Evolutionary conservation across 2,329 filamentous ascomycete species (phyloP).

Genomic region (Alternaria infectoria): DNA sequence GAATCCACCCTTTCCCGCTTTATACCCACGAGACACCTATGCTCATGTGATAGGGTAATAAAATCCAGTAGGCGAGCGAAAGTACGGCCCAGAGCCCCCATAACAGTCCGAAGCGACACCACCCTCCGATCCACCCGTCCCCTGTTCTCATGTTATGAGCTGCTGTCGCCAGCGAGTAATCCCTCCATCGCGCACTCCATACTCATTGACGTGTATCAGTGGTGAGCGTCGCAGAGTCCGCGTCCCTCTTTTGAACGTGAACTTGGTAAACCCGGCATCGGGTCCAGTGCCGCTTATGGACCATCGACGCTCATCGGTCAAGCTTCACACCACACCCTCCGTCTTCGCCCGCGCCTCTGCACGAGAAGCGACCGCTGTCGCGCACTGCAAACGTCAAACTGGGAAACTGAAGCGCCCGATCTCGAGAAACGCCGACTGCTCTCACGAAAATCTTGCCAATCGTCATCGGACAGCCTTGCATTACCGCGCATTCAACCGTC

Average conservation of each 20-base stretch:
- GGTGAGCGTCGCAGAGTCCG: background rate
- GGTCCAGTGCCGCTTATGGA: background rate
- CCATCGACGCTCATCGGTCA: background rate
- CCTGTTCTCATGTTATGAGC: background rate
- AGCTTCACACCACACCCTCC: background rate
- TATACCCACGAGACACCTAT: background rate
- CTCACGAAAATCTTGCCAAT: too few species aligned
- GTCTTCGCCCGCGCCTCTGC: background rate
- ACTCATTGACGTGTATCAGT: background rate
- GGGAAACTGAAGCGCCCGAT: background rate
- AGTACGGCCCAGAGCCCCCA: background rate
- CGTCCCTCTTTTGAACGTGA: background rate
- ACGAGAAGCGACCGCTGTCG: background rate
- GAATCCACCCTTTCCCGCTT: background rate
- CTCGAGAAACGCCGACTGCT: background rate
- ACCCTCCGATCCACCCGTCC: background rate
- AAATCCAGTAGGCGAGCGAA: background rate
- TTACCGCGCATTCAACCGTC: background rate
- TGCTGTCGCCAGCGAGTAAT: background rate
- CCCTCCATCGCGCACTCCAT: background rate
- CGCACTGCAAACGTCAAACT: background rate
- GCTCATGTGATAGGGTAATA: background rate
- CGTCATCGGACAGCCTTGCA: background rate
- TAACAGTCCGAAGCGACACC: background rate
- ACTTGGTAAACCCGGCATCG: background rate